Evolutionary conservation across 2,329 filamentous ascomycete species (phyloP), one percentile per base, ranked within the genome.

Genomic region (Talaromyces piceae): DNA sequence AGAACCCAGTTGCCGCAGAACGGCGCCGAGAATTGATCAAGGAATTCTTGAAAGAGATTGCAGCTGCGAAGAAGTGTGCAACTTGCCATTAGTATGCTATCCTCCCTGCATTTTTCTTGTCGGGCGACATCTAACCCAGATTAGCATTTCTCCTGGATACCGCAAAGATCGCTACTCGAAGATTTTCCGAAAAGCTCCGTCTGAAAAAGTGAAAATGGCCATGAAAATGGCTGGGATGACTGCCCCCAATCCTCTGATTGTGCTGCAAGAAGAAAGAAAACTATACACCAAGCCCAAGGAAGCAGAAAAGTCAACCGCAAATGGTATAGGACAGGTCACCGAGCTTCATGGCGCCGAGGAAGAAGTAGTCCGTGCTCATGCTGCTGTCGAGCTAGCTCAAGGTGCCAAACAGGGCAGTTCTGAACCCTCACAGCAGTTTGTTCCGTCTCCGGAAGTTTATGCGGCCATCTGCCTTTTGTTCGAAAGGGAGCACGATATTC

Each of bases 101-200:
- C 22, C 31, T 43, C 50, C 44, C 54, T 50, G 31, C 27, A 37
- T 26, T 52, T 45, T 23, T 31, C 41, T 45, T 37, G 44, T 18
- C 26, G 20, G 41, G 25, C 41, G 33, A 49, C 53, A 37, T 54
- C 60, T 64, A 57, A 63, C 41, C n/a, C 9, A 41, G 6, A 7
- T 47, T 54, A 87, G 86, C 25, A 81, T 93, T 55, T 91, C 87
- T 12, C 91, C 90, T 9, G 76, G 77, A 2, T 97, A 88, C 69
- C 84, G 91, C 60, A 96, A 95, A 67, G 91, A 98, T 62, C 80
- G 86, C 41, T 93, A 83, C 61, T 86, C 91, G 64, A 98, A 97
- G 69, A 90, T 98, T 49, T 98, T 97, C 68, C 85, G 91, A 65
- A 93, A 87, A 64, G 76, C 86, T 2, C 73, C 96, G 51, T 80